Percentiles rank a stretch among this genome's conserved stretches.
These are phyloP conservation scores for Casuarina equisetifolia DNA, from an alignment of 306 rosid genomes.

Conservation along the genomic window DNA sequence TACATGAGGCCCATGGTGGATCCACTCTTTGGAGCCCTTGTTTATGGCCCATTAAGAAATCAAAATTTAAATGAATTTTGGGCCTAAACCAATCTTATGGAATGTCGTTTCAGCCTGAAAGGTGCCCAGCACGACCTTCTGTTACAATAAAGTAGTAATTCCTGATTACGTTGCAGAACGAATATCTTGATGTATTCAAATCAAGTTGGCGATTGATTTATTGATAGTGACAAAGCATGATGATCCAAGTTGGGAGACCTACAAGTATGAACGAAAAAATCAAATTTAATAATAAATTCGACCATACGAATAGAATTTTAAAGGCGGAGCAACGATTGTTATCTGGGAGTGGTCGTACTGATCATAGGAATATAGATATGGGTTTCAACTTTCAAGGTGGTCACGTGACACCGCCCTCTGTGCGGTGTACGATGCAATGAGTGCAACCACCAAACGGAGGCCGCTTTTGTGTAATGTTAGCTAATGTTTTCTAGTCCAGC, in stretches of 20 bases:
- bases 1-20: not conserved
- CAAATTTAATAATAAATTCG: too few species aligned
- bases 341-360: too few species aligned
- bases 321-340: too few species aligned
- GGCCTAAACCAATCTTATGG: too few species aligned
- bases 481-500: not conserved
- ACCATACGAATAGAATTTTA: too few species aligned
- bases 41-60: not conserved
- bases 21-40: not conserved
- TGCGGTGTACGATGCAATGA: slow-evolving; percentile 6
- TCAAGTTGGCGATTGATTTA: too few species aligned
- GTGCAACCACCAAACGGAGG: slow-evolving; percentile 20
- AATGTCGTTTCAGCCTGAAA: not conserved
- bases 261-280: too few species aligned
- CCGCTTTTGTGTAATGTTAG: not conserved
- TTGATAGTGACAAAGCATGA: too few species aligned
- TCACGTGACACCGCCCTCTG: not conserved
- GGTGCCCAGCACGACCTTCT: not conserved
- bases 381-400: not conserved
- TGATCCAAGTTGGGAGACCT: too few species aligned
- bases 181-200: too few species aligned
- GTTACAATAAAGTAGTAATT: not conserved
- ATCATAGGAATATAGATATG: not conserved
- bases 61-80: too few species aligned
- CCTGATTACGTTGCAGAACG: not conserved